Percentiles rank a stretch among this genome's conserved stretches.
These are phyloP conservation scores for Thalassiosira exigua DNA, from an alignment of 352 stramenopile species.

Conservation along the genomic window DNA sequence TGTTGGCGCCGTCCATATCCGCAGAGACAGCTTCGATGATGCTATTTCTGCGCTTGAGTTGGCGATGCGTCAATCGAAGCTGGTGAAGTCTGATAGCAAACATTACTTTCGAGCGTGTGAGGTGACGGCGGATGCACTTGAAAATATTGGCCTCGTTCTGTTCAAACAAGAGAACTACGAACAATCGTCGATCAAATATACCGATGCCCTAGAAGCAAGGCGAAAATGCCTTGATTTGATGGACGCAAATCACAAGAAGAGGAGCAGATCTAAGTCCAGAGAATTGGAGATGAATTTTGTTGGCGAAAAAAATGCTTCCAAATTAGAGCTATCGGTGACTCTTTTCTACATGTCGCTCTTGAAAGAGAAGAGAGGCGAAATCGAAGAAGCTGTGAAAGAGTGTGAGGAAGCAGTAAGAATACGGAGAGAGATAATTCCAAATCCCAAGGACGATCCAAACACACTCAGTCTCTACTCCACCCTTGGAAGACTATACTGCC, in stretches of 20 bases:
- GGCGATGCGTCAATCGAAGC: constrained; percentile 40
- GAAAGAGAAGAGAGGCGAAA: constrained; percentile 39
- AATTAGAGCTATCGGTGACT: constrained; percentile 50
- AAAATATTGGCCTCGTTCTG: constrained; percentile 58
- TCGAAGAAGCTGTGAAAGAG: constrained; percentile 34
- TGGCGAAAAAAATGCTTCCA: constrained; percentile 46
- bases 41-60: constrained; percentile 48
- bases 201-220: constrained; percentile 42
- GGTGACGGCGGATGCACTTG: constrained; percentile 52
- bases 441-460: constrained; percentile 37
- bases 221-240: constrained; percentile 48
- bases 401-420: constrained; percentile 53
- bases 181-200: constrained; percentile 46
- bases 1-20: constrained; percentile 57
- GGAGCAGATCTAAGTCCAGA: constrained; percentile 30
- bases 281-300: constrained; percentile 34
- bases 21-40: constrained; percentile 45
- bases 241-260: constrained; percentile 39
- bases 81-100: constrained; percentile 25
- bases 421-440: constrained; percentile 33
- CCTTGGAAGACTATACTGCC: constrained; percentile 50
- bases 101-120: constrained; percentile 52
- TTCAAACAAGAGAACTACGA: constrained; percentile 57
- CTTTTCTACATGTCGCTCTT: constrained; percentile 54
- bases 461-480: constrained; percentile 48